These are phyloP conservation scores for Mucor plumbeus DNA, from an alignment of 371 early-diverging fungal species.

Conservation along the genomic window DNA sequence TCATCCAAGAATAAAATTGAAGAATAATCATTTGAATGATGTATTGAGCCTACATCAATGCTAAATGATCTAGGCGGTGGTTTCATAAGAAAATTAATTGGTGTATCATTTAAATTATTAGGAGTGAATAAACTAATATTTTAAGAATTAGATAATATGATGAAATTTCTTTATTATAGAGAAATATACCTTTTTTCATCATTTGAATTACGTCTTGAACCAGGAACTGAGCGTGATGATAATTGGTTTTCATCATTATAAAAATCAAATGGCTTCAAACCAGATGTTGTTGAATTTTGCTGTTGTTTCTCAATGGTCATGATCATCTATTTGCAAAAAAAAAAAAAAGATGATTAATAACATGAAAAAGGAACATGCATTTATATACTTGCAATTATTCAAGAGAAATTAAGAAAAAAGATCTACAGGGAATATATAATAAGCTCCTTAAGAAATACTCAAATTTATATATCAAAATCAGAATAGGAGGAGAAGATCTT, in stretches of 20 bases:
- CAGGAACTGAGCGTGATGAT: conserved; percentile 40
- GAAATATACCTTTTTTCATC: conserved; percentile 23
- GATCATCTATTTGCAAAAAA: conserved; percentile 10
- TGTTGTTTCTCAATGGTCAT: conserved; percentile 25
- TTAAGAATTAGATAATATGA: neutral
- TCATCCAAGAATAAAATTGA: conserved; percentile 6
- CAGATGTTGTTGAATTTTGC: neutral
- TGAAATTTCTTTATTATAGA: conserved; percentile 3
- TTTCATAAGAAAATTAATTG: conserved; percentile 25
- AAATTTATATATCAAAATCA: neutral
- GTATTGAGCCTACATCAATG: conserved; percentile 41
- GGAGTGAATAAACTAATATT: neutral
- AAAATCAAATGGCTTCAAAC: conserved; percentile 11
- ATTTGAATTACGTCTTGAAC: conserved; percentile 45
- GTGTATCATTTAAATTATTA: conserved; percentile 11
- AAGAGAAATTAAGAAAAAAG: conserved; percentile 4
- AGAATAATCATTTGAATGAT: conserved; percentile 12
- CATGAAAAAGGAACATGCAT: neutral
- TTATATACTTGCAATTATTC: conserved; percentile 6
- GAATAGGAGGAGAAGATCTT: neutral
- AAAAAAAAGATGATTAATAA: neutral
- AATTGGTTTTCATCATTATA: conserved; percentile 10
- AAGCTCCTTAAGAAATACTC: neutral
- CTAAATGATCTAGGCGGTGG: conserved; percentile 38
- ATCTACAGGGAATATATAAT: conserved; percentile 12